Percentiles rank a stretch among this genome's conserved stretches.
phyloP scores from a whole-genome alignment of 495 filamentous ascomycete species.

The Corynascus novoguineensis region DNA sequence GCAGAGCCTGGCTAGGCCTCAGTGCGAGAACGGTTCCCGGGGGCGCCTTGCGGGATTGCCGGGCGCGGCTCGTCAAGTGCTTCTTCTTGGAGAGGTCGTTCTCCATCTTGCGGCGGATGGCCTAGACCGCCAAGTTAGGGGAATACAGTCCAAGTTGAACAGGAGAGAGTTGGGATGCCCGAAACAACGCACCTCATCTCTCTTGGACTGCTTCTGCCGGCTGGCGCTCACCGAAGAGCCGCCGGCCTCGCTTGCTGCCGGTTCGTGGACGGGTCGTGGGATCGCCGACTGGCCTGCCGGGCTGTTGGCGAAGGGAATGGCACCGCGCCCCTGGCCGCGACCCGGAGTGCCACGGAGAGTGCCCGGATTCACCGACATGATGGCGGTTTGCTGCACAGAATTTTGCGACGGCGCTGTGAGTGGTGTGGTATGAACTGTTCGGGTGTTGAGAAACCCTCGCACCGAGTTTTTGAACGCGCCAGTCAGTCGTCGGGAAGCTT shows the following conservation, averaged over 20 bases:
- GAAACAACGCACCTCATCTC: slow-evolving; percentile 81
- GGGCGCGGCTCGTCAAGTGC: slow-evolving; percentile 64
- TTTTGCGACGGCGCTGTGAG: not conserved
- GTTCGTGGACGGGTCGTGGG: slow-evolving; percentile 74
- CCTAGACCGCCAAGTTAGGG: slow-evolving; percentile 50
- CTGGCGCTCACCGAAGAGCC: slow-evolving; percentile 77
- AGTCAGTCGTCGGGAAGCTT: not conserved
- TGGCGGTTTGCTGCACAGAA: slow-evolving; percentile 3
- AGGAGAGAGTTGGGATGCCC: not conserved
- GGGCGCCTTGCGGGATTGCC: slow-evolving; percentile 85
- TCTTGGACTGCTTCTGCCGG: slow-evolving; percentile 88
- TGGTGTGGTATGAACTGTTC: not conserved
- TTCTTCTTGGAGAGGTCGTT: slow-evolving; percentile 97
- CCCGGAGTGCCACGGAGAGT: slow-evolving; percentile 58
- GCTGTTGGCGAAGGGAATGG: slow-evolving; percentile 64
- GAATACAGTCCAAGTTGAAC: not conserved
- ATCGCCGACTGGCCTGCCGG: slow-evolving; percentile 62
- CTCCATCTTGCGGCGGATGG: slow-evolving; percentile 94
- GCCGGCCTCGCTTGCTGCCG: slow-evolving; percentile 55
- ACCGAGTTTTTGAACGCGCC: not conserved
- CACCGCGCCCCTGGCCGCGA: slow-evolving; percentile 56
- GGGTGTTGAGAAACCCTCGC: not conserved
- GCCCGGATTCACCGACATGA: slow-evolving; percentile 34
- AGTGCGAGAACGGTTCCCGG: slow-evolving; percentile 93
- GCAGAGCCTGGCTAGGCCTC: slow-evolving; percentile 89